These are phyloP conservation scores for Steccherinum ochraceum DNA, from an alignment of 768 basidiomycete genomes.

Conservation along the genomic window DNA sequence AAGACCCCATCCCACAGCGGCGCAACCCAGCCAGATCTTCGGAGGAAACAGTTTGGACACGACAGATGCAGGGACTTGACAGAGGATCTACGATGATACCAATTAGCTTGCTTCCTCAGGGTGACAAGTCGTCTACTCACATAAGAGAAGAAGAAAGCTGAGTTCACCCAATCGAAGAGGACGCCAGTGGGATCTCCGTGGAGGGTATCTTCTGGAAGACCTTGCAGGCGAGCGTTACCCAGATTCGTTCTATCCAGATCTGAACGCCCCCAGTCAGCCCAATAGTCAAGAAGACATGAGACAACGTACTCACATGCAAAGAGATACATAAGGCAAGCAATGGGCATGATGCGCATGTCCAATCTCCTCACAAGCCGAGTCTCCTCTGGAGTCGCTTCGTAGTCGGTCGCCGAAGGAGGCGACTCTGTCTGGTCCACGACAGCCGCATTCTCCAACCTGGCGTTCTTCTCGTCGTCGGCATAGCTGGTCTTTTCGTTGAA, in stretches of 20 bases:
- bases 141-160: constrained; percentile 76
- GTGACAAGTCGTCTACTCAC: constrained; percentile 34
- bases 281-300: background rate
- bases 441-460: constrained; percentile 7
- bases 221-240: constrained; percentile 74
- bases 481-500: constrained; percentile 2
- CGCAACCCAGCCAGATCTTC: constrained; percentile 56
- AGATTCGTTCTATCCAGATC: constrained; percentile 73
- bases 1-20: constrained; percentile 71
- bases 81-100: constrained; percentile 45
- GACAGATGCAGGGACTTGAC: constrained; percentile 60
- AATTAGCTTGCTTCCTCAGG: background rate
- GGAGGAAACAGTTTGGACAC: constrained; percentile 65
- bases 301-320: constrained; percentile 62
- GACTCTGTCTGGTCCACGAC: background rate
- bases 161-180: constrained; percentile 75
- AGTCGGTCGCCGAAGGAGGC: background rate
- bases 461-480: constrained; percentile 4
- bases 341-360: constrained; percentile 62
- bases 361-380: constrained; percentile 54
- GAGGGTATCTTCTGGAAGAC: constrained; percentile 56
- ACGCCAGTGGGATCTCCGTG: constrained; percentile 62
- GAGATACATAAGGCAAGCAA: constrained; percentile 67
- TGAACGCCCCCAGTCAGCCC: constrained; percentile 6
- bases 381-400: constrained; percentile 32